Conservation (phyloP, 495 filamentous ascomycete genomes). For the Achaetomiella virescens region DNA sequence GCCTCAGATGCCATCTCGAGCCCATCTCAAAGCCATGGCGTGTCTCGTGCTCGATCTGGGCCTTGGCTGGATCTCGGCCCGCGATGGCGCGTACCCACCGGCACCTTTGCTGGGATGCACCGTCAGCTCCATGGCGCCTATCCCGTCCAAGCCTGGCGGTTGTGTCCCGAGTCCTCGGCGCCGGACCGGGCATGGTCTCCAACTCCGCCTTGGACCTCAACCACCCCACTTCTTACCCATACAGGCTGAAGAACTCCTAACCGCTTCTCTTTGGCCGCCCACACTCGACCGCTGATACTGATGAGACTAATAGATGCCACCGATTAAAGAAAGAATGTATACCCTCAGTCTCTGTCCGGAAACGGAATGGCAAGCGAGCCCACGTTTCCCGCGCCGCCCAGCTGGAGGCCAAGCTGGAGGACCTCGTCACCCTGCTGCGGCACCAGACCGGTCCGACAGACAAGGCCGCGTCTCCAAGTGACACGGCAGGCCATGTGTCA, state of each 20-base stretch:
- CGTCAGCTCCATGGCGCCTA: conserved; percentile 10
- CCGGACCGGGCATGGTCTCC: conserved; percentile 1
- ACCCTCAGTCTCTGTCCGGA: conserved; percentile 36
- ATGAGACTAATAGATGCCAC: conserved; percentile 25
- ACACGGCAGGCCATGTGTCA: neutral
- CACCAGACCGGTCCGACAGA: conserved; percentile 23
- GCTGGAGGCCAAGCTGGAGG: conserved; percentile 42
- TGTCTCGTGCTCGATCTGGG: no score
- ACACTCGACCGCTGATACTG: neutral
- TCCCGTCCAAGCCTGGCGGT: conserved; percentile 12
- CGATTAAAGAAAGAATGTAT: conserved; percentile 37
- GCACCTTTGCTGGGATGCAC: neutral
- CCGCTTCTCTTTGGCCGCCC: neutral
- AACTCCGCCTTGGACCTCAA: conserved; percentile 2
- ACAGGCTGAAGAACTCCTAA: neutral
- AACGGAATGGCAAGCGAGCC: conserved; percentile 24
- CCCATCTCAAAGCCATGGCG: no score
- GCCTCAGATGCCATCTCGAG: neutral
- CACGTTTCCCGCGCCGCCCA: conserved; percentile 35
- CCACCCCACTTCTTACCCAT: neutral
- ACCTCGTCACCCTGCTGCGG: conserved; percentile 38
- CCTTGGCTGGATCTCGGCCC: conserved; percentile 1
- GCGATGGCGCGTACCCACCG: neutral
- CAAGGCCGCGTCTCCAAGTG: neutral
- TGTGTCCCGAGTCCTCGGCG: neutral